Base-by-base conservation (phyloP, 495 filamentous ascomycete species). In the Penicillium maclennaniae region DNA sequence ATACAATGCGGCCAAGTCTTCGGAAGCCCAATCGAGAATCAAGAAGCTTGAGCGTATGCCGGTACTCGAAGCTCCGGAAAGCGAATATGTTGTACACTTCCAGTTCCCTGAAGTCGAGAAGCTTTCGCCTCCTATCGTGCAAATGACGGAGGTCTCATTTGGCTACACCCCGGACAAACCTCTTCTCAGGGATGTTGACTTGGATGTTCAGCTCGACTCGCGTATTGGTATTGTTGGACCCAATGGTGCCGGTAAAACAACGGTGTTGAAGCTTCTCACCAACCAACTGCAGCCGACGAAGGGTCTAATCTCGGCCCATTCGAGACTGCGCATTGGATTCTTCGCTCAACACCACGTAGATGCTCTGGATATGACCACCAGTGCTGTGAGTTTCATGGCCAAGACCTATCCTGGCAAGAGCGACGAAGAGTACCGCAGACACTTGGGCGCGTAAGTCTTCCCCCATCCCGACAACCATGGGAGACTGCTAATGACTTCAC, bases 311-410 rank as follows among this genome's bases (percentile, higher is more conserved):
- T 91, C 88, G 4, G 83, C 88, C 59, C 84, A 99, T 70, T 85
- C 92, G 3, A 82, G 93, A 40, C 76, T 99, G 31, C 82, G 93
- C 38, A 79, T 97, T 53, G 93, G 92, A 4, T 99, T 95, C 81
- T 99, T 99, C 67, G 93, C 93, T 7, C 93, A 99, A 70, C 93
- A 99, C 68, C 93, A 99, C 75, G 92, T 99, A 56, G 93, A 99
- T 71, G 93, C 91, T 43, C 76, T 99, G 44, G 93, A 99, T 69
- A 76, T 97, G 62, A 95, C 83, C 41, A 82, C 81, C 59, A 89
- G 85, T 59, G 88, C 93, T 40, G 93, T 99, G 45, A 84, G 84
- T 55, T 99, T 97, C 78, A 97, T 97, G 89, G 79, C 95, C 20
- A 92, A 91, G 70, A 85, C 80, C 36, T 97, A 90, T 64, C 91